A percentile compares a stretch with the other conserved stretches of the same genome.
Evolutionary conservation across 23 red algal species (phyloP).

Genomic region (Cyanidiococcus yangmingshanensis): DNA sequence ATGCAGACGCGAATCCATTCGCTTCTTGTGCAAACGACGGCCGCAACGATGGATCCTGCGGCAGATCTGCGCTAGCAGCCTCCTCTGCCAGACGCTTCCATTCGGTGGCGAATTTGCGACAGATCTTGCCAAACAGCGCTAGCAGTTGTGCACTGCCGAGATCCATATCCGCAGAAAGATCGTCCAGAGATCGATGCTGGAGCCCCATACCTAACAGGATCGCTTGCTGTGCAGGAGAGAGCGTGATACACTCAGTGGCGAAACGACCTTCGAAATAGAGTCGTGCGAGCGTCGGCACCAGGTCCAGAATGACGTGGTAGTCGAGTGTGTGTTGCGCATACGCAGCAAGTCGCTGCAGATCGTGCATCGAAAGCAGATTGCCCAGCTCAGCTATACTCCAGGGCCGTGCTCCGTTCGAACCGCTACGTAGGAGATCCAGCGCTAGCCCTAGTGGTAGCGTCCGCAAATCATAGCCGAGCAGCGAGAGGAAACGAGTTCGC

Average conservation of each 20-base stretch:
- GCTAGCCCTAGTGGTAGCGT: conserved; percentile 36
- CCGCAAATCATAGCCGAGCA: conserved; percentile 60
- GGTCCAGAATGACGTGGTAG: conserved; percentile 79
- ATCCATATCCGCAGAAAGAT: conserved; percentile 44
- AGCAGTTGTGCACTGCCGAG: conserved; percentile 57
- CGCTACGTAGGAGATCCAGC: conserved; percentile 31
- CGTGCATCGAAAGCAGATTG: conserved; percentile 43
- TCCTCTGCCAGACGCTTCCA: not conserved
- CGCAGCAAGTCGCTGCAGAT: conserved; percentile 53
- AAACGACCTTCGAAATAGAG: conserved; percentile 50
- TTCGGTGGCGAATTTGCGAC: conserved; percentile 52
- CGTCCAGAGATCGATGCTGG: conserved; percentile 54
- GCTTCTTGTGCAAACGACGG: too few species aligned
- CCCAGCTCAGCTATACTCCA: conserved; percentile 29
- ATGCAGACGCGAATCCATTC: too few species aligned
- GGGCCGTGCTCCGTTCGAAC: not conserved
- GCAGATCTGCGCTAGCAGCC: not conserved
- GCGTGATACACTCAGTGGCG: conserved; percentile 3
- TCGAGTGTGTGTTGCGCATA: conserved; percentile 74
- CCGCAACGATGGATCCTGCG: not conserved
- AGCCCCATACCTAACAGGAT: conserved; percentile 74
- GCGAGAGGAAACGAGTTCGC: conserved; percentile 50
- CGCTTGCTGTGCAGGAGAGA: conserved; percentile 77
- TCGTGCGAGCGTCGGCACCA: conserved; percentile 54
- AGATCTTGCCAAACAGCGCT: conserved; percentile 83